Evolutionary conservation across 208 protist species (phyloP).

Genomic region (Leishmania arabica): DNA sequence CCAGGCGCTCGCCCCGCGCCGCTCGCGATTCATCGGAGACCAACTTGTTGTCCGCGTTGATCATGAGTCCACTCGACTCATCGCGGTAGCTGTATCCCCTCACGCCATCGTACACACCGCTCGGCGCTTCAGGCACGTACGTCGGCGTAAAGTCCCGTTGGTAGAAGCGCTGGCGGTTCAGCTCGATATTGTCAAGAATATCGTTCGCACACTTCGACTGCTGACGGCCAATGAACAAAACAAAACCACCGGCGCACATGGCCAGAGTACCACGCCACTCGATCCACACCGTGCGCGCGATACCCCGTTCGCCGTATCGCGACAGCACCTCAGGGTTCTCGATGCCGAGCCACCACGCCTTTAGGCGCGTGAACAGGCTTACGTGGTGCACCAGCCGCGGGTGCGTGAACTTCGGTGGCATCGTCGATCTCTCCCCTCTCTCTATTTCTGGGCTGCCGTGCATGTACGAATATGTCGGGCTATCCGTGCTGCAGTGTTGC

Average conservation of each 20-base stretch:
- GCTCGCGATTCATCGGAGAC: constrained; percentile 47
- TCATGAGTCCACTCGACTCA: constrained; percentile 58
- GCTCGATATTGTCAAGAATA: constrained; percentile 87
- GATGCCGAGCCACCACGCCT: constrained; percentile 81
- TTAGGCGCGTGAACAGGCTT: constrained; percentile 57
- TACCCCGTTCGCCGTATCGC: constrained; percentile 67
- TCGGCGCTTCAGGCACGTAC: constrained; percentile 60
- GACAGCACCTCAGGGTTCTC: constrained; percentile 65
- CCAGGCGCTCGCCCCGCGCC: constrained; percentile 44
- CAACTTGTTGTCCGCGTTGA: constrained; percentile 67
- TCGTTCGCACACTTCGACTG: constrained; percentile 71
- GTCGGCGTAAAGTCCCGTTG: constrained; percentile 70
- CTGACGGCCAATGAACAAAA: constrained; percentile 46
- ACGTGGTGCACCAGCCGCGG: constrained; percentile 44
- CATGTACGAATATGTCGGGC: not conserved
- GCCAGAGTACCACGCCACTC: constrained; percentile 74
- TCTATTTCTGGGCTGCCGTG: not conserved
- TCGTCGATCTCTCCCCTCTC: constrained; percentile 1
- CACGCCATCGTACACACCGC: constrained; percentile 73
- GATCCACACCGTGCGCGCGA: constrained; percentile 68
- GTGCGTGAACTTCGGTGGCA: constrained; percentile 40
- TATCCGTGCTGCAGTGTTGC: not conserved
- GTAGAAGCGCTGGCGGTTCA: constrained; percentile 83
- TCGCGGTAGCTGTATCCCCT: constrained; percentile 69
- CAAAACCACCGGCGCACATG: constrained; percentile 38